phyloP scores from a whole-genome alignment of 176 grass and related monocot genomes.

The Chloris gayana region DNA sequence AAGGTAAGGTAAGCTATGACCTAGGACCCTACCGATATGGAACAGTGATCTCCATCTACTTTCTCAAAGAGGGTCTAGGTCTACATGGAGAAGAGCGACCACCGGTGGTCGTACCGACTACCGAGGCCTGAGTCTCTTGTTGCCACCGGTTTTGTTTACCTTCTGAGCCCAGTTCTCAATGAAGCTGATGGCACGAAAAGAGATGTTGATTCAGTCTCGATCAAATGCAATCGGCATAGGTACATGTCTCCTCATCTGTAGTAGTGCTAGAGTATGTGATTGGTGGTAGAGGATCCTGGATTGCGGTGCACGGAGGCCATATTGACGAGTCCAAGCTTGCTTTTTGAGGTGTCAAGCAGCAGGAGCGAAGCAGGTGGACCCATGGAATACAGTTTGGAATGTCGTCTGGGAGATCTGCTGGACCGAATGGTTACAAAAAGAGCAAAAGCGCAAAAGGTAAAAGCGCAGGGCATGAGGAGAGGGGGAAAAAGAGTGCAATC shows the following conservation, averaged over 20 bases:
- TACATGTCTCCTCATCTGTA: not conserved
- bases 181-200: constrained; percentile 35
- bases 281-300: constrained; percentile 39
- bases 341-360: constrained; percentile 56
- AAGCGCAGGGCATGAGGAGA: constrained; percentile 38
- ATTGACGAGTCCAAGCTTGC: constrained; percentile 89
- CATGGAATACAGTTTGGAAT: constrained; percentile 69
- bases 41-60: constrained; percentile 51
- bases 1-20: constrained; percentile 37
- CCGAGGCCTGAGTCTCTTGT: constrained; percentile 43
- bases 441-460: constrained; percentile 73
- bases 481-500: constrained; percentile 36
- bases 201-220: constrained; percentile 54
- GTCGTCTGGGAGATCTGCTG: constrained; percentile 64
- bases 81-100: constrained; percentile 59
- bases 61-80: constrained; percentile 62
- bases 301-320: constrained; percentile 21
- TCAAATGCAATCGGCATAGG: not conserved
- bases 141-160: constrained; percentile 18
- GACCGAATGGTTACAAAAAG: constrained; percentile 55
- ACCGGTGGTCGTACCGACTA: constrained; percentile 51
- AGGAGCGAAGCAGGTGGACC: constrained; percentile 25
- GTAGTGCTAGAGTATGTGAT: not conserved
- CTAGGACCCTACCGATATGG: constrained; percentile 32
- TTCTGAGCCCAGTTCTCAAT: constrained; percentile 50